phyloP scores from a whole-genome alignment of 148 eudicot species.

The Agrostemma githago region DNA sequence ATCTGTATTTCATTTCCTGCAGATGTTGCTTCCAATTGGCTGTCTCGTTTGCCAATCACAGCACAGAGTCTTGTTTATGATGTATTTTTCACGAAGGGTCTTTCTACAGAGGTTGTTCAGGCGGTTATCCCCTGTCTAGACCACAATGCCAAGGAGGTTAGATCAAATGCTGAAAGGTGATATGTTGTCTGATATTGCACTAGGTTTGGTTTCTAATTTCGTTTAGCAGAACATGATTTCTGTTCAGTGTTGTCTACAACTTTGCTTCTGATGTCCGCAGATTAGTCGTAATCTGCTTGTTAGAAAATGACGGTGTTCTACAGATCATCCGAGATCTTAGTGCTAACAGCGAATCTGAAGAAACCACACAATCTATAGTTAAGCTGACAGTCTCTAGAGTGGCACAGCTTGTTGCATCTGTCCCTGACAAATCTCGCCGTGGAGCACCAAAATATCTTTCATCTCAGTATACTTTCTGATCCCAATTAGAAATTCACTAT shows the following conservation, averaged over 20 bases:
- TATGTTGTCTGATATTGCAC: not conserved
- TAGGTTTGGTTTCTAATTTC: not conserved
- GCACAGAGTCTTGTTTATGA: slow-evolving; percentile 83
- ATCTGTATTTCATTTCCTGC: slow-evolving; percentile 23
- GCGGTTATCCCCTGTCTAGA: slow-evolving; percentile 65
- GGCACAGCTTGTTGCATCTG: slow-evolving; percentile 78
- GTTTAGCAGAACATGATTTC: slow-evolving; percentile 1
- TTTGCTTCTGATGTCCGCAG: slow-evolving; percentile 33
- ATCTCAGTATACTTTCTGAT: slow-evolving; percentile 71
- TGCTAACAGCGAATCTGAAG: slow-evolving; percentile 32
- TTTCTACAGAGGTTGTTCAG: slow-evolving; percentile 59
- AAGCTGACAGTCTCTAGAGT: slow-evolving; percentile 42
- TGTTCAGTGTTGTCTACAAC: not conserved
- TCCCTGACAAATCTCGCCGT: slow-evolving; percentile 76
- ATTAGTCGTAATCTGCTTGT: slow-evolving; percentile 63
- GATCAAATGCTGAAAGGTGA: slow-evolving; percentile 89
- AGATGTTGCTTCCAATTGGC: slow-evolving; percentile 91
- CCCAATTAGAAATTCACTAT: not conserved
- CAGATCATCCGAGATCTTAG: slow-evolving; percentile 55
- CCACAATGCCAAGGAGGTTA: slow-evolving; percentile 38
- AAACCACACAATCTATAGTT: slow-evolving; percentile 29
- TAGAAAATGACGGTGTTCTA: slow-evolving; percentile 62
- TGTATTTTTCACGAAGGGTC: slow-evolving; percentile 63
- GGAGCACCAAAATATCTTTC: slow-evolving; percentile 69
- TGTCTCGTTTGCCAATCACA: slow-evolving; percentile 67